These are phyloP conservation scores for Aureobasidium subglaciale DNA, from an alignment of 2,329 filamentous ascomycete genomes.

Conservation along the genomic window DNA sequence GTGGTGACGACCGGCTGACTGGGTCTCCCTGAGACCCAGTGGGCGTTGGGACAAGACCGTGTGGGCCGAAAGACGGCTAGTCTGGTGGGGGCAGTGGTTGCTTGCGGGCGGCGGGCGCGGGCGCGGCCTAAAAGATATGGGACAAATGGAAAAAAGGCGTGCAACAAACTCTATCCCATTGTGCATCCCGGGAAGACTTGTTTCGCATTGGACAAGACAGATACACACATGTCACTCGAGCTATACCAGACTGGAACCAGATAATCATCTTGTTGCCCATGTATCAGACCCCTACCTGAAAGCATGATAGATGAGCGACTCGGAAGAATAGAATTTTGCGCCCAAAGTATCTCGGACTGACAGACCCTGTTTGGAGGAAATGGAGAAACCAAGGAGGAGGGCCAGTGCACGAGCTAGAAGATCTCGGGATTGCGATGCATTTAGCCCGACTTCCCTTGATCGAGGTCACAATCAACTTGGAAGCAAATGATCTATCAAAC, in stretches of 20 bases:
- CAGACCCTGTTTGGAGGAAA: constrained; percentile 5
- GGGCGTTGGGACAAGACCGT: not conserved
- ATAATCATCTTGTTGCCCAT: no score
- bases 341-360: not conserved
- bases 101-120: not conserved
- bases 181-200: not conserved
- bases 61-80: not conserved
- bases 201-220: not conserved
- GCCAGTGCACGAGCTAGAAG: not conserved
- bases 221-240: no score
- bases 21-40: not conserved
- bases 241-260: no score
- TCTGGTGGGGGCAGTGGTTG: not conserved
- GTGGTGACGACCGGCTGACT: constrained; percentile 1
- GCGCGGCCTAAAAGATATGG: constrained; percentile 4
- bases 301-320: not conserved
- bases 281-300: no score
- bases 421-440: not conserved
- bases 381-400: not conserved
- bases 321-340: no score
- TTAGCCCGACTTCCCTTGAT: not conserved
- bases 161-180: not conserved
- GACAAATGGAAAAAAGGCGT: not conserved
- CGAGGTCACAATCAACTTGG: not conserved
- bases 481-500: not conserved